phyloP scores from a whole-genome alignment of 2,329 filamentous ascomycete species.

The Cryphonectria naterciae region DNA sequence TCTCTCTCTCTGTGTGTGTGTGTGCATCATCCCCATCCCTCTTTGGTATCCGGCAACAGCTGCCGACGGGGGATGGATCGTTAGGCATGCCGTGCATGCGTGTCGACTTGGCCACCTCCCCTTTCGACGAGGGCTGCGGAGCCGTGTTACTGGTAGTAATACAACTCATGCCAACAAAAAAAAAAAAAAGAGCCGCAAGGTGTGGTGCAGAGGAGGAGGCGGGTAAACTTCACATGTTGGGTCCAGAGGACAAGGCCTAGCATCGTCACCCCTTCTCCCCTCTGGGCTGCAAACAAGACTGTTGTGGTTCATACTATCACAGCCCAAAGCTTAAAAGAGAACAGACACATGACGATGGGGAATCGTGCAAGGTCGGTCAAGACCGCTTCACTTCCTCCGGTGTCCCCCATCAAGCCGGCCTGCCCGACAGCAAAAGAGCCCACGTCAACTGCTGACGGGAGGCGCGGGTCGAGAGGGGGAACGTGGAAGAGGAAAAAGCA shows the following conservation, averaged over 20 bases:
- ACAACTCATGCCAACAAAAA: neutral
- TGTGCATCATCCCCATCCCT: neutral
- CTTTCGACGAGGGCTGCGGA: neutral
- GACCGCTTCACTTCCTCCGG: neutral
- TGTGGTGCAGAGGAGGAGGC: neutral
- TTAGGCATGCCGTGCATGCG: neutral
- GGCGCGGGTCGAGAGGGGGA: neutral
- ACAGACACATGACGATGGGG: neutral
- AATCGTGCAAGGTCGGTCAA: neutral
- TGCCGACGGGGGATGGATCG: neutral
- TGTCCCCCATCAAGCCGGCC: neutral
- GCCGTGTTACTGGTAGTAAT: neutral
- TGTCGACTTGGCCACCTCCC: neutral
- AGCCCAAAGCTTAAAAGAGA: neutral
- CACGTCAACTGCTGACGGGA: constrained; percentile 5
- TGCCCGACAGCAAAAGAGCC: neutral
- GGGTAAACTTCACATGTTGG: neutral
- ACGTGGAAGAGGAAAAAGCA: neutral
- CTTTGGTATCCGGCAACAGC: neutral
- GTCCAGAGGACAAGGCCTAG: neutral
- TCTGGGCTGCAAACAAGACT: neutral
- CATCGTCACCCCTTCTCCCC: neutral
- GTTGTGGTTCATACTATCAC: neutral
- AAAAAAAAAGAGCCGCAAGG: neutral
- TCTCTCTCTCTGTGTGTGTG: neutral